Evolutionary conservation across 2,329 filamentous ascomycete genomes (phyloP), one percentile per base, ranked within the genome.

Genomic region (Beauveria brongniartii): DNA sequence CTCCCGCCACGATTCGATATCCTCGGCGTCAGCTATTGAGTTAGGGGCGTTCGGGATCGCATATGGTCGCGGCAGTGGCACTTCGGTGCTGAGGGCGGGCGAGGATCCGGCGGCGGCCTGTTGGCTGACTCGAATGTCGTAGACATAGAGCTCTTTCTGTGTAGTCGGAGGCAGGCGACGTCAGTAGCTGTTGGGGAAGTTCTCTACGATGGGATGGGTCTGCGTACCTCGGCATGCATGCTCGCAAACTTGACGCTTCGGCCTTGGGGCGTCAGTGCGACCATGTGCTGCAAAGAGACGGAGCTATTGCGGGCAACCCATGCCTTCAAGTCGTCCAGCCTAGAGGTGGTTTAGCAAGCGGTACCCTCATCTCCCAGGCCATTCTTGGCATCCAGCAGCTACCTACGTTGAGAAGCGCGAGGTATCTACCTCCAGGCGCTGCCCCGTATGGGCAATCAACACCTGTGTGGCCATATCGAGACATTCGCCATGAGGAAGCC

Each of bases 81-180:
- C 68, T 61, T 85, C 80, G 68, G 76, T 74, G 63, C 79, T 71
- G 59, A 79, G 72, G 20, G 74, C 74, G 20, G 77, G 73, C 7
- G 77, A 69, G 52, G 74, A 71, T 43, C 74, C 75, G 8, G 80
- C 68, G 56, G 82, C 78, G 54, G 80, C 75, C 55, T 84, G 74
- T 65, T 87, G 81, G 65, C 88, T 85, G 68, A 88, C 85, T 66
- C 87, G 86, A 64, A 92, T 89, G 74, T 97, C 92, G 75, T 96
- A 99, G 57, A 97, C 85, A 72, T 90, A 97, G 61, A 99, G 86
- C 72, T 97, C 92, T 66, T 85, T 90, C 88, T 95, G 44, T 95
- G 30, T 40, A 20, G 41, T 55, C 37, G 18, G 43, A 37, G 37
- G 22, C 44, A 53, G 44, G 50, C 37, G 40, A 26, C n/a, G 59